Conservation (phyloP, 306 rosid species). For the Quercus ilex region DNA sequence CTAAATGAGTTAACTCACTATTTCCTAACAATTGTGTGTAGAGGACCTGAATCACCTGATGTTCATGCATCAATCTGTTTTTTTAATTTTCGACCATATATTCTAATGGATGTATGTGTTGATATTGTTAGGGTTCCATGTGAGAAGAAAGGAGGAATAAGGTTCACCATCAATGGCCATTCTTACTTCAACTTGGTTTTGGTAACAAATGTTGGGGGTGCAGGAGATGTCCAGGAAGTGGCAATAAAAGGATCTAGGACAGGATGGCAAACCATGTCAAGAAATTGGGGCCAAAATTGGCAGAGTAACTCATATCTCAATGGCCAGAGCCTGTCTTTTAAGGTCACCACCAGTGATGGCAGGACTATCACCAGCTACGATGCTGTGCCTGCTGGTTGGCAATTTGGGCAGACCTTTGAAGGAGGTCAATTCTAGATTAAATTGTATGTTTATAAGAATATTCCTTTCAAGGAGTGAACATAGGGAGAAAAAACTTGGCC, state of each 20-base stretch:
- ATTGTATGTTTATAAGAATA: background rate
- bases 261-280: constrained; percentile 36
- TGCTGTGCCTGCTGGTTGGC: constrained; percentile 29
- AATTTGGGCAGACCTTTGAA: constrained; percentile 42
- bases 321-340: constrained; percentile 39
- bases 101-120: background rate
- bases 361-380: constrained; percentile 13
- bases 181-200: constrained; percentile 39
- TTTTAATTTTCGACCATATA: too few relatives aligned
- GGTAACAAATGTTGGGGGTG: constrained; percentile 33
- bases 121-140: constrained; percentile 26
- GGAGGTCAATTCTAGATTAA: constrained; percentile 27
- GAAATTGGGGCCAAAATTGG: constrained; percentile 48
- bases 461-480: background rate
- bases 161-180: constrained; percentile 45
- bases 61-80: background rate
- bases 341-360: constrained; percentile 31
- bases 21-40: too few relatives aligned
- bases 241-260: constrained; percentile 26
- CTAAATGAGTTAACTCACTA: too few relatives aligned
- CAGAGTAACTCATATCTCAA: constrained; percentile 36
- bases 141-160: constrained; percentile 38
- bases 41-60: too few relatives aligned
- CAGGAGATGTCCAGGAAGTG: constrained; percentile 28
- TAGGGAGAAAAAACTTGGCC: too few relatives aligned